Base-by-base conservation (phyloP, 2,329 filamentous ascomycete genomes). In the Pseudogymnoascus sp. region DNA sequence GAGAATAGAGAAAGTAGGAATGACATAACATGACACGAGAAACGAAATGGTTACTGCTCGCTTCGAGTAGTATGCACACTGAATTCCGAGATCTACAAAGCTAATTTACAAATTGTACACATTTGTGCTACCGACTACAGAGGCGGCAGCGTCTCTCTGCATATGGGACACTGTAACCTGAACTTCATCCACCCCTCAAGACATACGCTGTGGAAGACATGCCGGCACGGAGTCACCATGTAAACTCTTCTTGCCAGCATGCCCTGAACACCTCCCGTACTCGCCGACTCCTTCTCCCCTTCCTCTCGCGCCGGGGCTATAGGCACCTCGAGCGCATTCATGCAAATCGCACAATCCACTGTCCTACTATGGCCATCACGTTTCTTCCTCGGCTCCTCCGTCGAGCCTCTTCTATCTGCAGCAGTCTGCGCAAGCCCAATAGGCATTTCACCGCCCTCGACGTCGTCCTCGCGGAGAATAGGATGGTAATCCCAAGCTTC, bases 131-230 rank as follows among this genome's bases (percentile, higher is more conserved):
- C 31, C 67, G 62, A n/a, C 78, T 82, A 97, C 73, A 96, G 76
- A 46, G 93, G 91, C 61, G 93, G 93, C 71, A 97, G 75, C 64
- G 89, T 88, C 77, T 97, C 93, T 69, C 95, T 83, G 76, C 95
- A 97, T 68, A 96, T 97, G 0, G 95, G 95, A 77, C 95, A 99
- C 77, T 96, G 91, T 71, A 99, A 76, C 64, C 93, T 80, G 74
- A 96, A 92, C 72, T 90, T 84, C 89, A 99, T 95, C 95, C 95
- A 97, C 40, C 91, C 92, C 77, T 97, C 93, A 68, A 99, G 78
- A 75, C 95, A 99, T 33, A 83, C 80, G 63, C 88, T 95, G 73
- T 99, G 95, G 74, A 99, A 99, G 59, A 97, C 92, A 77, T 99
- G 95, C 63, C 93, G 81, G 75, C 95, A 99, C 59, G 95, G 95